Conservation (phyloP, 352 stramenopile genomes). For the Pythium graminicola region DNA sequence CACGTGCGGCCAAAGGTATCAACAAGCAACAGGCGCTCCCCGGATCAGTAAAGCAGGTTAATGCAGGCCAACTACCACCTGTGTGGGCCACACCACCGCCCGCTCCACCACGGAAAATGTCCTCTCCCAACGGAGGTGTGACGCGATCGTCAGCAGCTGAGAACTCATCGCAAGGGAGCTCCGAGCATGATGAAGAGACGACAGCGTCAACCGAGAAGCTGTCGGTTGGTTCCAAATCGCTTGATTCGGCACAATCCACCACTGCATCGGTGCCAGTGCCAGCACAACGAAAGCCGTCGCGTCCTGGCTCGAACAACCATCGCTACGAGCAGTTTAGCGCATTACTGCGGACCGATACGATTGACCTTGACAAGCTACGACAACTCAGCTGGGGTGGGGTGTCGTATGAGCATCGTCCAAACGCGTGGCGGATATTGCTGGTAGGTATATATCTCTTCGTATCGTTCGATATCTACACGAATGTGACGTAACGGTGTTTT, state of each 20-base stretch:
- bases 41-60: slow-evolving; percentile 69
- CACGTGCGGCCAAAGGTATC: slow-evolving; percentile 27
- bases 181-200: slow-evolving; percentile 22
- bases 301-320: slow-evolving; percentile 61
- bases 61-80: slow-evolving; percentile 58
- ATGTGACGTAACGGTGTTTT: neutral
- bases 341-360: slow-evolving; percentile 61
- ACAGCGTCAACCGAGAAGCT: slow-evolving; percentile 14
- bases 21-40: slow-evolving; percentile 45
- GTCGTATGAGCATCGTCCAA: slow-evolving; percentile 72
- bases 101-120: slow-evolving; percentile 33
- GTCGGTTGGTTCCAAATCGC: slow-evolving; percentile 18
- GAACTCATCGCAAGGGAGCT: slow-evolving; percentile 14
- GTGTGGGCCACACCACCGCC: slow-evolving; percentile 68
- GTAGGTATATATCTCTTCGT: slow-evolving; percentile 29
- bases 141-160: slow-evolving; percentile 6
- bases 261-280: neutral
- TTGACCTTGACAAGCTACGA: slow-evolving; percentile 88
- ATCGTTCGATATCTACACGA: neutral
- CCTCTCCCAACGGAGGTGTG: slow-evolving; percentile 16
- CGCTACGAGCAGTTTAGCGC: slow-evolving; percentile 68
- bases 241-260: slow-evolving; percentile 4
- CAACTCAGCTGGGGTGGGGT: slow-evolving; percentile 91
- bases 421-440: slow-evolving; percentile 96
- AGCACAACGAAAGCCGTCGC: slow-evolving; percentile 8